A percentile compares a stretch with the other conserved stretches of the same genome.
Conservation (phyloP, 2,329 filamentous ascomycete genomes). For the Fusarium concolor region DNA sequence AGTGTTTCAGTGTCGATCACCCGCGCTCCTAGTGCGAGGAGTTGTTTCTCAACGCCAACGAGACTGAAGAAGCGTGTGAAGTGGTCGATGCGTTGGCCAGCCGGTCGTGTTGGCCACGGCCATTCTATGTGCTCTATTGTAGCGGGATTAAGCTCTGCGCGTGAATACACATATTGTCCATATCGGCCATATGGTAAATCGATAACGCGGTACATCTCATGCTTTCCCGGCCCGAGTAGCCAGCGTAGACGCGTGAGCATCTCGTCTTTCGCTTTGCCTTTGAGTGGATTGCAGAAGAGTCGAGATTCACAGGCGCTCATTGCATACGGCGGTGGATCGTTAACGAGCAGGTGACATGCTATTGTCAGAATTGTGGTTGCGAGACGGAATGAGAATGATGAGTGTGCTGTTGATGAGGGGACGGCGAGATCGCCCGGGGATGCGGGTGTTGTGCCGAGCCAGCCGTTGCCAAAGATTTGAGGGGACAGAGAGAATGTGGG, state of each 20-base stretch:
- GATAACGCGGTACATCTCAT: slow-evolving; percentile 43
- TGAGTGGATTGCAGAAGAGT: slow-evolving; percentile 36
- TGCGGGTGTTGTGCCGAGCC: slow-evolving; percentile 33
- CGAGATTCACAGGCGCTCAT: slow-evolving; percentile 23
- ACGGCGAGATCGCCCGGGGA: slow-evolving; percentile 13
- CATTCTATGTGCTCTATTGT: slow-evolving; percentile 34
- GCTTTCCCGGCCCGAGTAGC: slow-evolving; percentile 39
- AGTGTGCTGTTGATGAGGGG: not conserved
- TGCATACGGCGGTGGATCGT: slow-evolving; percentile 11
- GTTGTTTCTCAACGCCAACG: slow-evolving; percentile 43
- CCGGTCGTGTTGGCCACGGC: slow-evolving; percentile 30
- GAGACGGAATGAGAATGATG: slow-evolving; percentile 42
- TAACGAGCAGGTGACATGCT: slow-evolving; percentile 40
- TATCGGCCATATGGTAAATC: slow-evolving; percentile 44
- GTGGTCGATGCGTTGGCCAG: slow-evolving; percentile 18
- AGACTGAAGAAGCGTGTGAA: slow-evolving; percentile 39
- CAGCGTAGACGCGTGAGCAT: slow-evolving; percentile 43
- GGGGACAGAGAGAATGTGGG: slow-evolving; percentile 21
- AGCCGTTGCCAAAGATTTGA: slow-evolving; percentile 45
- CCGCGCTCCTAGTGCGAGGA: slow-evolving; percentile 40
- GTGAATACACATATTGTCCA: slow-evolving; percentile 39
- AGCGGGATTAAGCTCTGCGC: slow-evolving; percentile 34
- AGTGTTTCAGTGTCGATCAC: slow-evolving; percentile 41
- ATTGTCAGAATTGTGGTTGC: slow-evolving; percentile 32
- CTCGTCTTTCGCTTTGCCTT: slow-evolving; percentile 35